phyloP scores from a whole-genome alignment of 345 rosid species.

The Cardamine occulta region DNA sequence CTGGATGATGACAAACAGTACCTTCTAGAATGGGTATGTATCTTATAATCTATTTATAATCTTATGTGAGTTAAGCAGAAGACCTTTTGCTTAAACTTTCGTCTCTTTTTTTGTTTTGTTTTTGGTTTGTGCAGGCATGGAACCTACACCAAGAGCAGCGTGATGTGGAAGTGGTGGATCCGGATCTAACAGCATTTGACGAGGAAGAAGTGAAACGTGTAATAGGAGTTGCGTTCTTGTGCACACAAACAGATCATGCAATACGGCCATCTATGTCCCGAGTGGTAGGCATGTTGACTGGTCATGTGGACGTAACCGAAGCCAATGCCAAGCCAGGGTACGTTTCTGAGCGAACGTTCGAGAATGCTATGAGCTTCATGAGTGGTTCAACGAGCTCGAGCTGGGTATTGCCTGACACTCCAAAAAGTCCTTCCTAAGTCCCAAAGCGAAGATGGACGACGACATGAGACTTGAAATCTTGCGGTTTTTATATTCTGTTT shows the following conservation, averaged over 20 bases:
- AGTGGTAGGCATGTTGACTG: constrained; percentile 53
- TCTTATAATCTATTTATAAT: no score
- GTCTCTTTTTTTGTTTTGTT: no score
- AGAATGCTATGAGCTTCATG: constrained; percentile 53
- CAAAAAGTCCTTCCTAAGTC: not conserved
- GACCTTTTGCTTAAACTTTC: no score
- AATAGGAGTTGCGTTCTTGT: constrained; percentile 53
- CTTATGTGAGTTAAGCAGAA: no score
- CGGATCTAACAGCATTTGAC: constrained; percentile 37
- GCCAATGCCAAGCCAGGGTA: constrained; percentile 59
- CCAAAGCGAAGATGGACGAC: not conserved
- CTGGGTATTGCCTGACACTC: constrained; percentile 35
- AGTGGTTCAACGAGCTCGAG: constrained; percentile 42
- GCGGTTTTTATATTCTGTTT: not conserved
- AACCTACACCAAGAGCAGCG: constrained; percentile 51
- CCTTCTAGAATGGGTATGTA: constrained; percentile 70
- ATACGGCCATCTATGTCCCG: constrained; percentile 54
- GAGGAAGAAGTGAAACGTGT: constrained; percentile 54
- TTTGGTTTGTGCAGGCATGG: constrained; percentile 56
- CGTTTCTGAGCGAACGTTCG: constrained; percentile 59
- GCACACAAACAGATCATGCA: constrained; percentile 50
- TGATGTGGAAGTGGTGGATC: constrained; percentile 48
- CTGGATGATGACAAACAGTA: constrained; percentile 55
- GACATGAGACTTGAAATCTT: not conserved
- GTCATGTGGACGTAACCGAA: constrained; percentile 54